Evolutionary conservation across 1,284 basidiomycete species (phyloP), one percentile per base, ranked within the genome.

Genomic region (Porphyrellus sp.): DNA sequence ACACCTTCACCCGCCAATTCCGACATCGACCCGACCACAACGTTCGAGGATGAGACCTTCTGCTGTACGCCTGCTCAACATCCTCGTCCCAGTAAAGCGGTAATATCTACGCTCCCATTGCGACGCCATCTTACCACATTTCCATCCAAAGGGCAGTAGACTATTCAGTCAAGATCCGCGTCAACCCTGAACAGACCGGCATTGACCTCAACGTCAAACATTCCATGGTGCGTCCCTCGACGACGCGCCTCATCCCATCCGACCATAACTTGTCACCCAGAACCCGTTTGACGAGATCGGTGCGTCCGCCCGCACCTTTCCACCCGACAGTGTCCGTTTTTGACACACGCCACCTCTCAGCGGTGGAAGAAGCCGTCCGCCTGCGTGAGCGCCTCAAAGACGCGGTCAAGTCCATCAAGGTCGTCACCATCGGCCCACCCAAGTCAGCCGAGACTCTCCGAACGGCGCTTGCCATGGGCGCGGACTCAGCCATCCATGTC

Each of bases 231-330:
- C 62, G 84, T 60, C 24, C 21, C n/a, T 61, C 21, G 24, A 30
- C 20, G 12, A 9, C 5, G 23, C 4, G 4, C 12, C 28, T 16
- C 3, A 7, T 28, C 50, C 12, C 48, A 3, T 40, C 31, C 37
- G n/a, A 40, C 38, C 25, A 3, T 15, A 34, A 39, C 33, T 43
- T 40, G 23, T 24, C 11, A 43, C 43, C 23, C 59, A 96, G 93
- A 97, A 97, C 73, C 94, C 94, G 0, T 97, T 97, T 64, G 93
- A 96, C 70, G 93, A 97, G 74, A 97, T 98, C 67, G 93, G 93
- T 93, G 58, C 65, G 86, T 74, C 20, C 23, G 15, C 23, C 34
- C 28, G 37, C 21, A 7, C 31, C 31, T 28, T n/a, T 12, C 16
- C 20, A 30, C 31, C 25, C 23, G 15, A 5, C 43, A 3, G 8